A percentile compares a stretch with the other conserved stretches of the same genome.
phyloP scores from a whole-genome alignment of 192 early-diverging fungal species.

The Entomortierella chlamydospora region DNA sequence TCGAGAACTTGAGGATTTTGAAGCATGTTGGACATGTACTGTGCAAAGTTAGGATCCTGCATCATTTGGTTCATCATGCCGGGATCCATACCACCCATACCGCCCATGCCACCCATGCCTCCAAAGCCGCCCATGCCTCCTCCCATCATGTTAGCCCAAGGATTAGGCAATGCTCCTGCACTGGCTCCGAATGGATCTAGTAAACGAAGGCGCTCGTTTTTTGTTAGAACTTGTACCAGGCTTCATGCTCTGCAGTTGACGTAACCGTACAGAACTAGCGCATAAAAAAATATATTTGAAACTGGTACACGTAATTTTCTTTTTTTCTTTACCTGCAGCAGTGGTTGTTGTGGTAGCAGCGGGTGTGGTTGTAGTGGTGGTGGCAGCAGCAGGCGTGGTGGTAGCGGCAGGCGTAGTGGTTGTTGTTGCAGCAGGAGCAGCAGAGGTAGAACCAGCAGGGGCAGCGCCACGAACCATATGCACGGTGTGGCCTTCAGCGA shows the following conservation, averaged over 20 bases:
- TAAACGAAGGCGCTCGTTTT: not conserved
- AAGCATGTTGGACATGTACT: conserved; percentile 84
- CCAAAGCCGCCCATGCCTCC: conserved; percentile 67
- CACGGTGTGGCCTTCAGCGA: conserved; percentile 88
- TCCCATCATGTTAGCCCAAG: conserved; percentile 53
- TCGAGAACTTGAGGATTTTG: conserved; percentile 90
- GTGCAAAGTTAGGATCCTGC: conserved; percentile 85
- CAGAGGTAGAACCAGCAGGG: conserved; percentile 48
- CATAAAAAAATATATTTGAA: not conserved
- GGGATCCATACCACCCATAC: conserved; percentile 76
- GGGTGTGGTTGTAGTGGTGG: conserved; percentile 45
- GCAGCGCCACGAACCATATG: conserved; percentile 85
- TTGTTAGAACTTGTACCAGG: no score
- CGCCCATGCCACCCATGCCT: conserved; percentile 69
- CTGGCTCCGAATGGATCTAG: conserved; percentile 47
- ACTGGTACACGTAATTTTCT: not conserved
- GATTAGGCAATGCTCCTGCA: conserved; percentile 46
- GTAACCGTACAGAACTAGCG: not conserved
- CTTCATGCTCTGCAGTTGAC: no score
- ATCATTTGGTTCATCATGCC: conserved; percentile 77
- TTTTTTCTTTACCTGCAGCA: conserved; percentile 19
- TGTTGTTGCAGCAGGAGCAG: conserved; percentile 48
- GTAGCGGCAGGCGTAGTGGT: conserved; percentile 48
- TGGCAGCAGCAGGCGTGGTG: conserved; percentile 34
- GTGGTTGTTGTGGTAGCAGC: conserved; percentile 41